A percentile compares a stretch with the other conserved stretches of the same genome.
Evolutionary conservation across 257 asterid genomes (phyloP).

Genomic region (Nyctanthes arbortristis): DNA sequence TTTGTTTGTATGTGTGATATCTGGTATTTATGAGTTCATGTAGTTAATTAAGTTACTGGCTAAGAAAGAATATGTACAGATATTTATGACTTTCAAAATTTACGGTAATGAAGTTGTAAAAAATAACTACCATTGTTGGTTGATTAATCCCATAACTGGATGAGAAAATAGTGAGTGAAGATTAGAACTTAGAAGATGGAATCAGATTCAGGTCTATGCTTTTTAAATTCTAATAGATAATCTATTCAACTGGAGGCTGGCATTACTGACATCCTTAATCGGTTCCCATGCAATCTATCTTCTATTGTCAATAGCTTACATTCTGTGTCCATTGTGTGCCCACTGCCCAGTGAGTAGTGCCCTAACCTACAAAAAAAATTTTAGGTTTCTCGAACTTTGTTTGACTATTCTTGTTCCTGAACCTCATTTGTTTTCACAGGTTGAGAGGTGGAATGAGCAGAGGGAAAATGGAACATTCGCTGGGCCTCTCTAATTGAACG

Average conservation of each 20-base stretch:
- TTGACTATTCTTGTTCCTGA: constrained; percentile 3
- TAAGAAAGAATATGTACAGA: neutral
- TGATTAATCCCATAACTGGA: neutral
- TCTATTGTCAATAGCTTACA: too few species aligned
- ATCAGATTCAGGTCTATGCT: neutral
- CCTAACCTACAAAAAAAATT: neutral
- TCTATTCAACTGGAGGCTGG: too few species aligned
- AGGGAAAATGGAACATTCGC: constrained; percentile 51
- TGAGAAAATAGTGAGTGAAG: neutral
- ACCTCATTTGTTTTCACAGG: constrained; percentile 26
- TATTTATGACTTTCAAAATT: neutral
- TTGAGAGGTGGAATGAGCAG: constrained; percentile 55
- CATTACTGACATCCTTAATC: too few species aligned
- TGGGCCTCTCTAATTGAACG: constrained; percentile 39
- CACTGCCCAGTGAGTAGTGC: too few species aligned
- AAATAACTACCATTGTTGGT: neutral
- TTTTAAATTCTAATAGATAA: neutral
- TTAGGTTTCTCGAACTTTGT: neutral
- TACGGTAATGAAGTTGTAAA: neutral
- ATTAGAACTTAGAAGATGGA: neutral
- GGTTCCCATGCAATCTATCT: too few species aligned
- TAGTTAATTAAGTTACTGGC: neutral
- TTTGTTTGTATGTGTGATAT: neutral
- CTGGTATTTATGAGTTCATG: too few species aligned
- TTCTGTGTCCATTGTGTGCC: too few species aligned